Conservation (phyloP, 2,329 filamentous ascomycete genomes). For the Colletotrichum tropicale region DNA sequence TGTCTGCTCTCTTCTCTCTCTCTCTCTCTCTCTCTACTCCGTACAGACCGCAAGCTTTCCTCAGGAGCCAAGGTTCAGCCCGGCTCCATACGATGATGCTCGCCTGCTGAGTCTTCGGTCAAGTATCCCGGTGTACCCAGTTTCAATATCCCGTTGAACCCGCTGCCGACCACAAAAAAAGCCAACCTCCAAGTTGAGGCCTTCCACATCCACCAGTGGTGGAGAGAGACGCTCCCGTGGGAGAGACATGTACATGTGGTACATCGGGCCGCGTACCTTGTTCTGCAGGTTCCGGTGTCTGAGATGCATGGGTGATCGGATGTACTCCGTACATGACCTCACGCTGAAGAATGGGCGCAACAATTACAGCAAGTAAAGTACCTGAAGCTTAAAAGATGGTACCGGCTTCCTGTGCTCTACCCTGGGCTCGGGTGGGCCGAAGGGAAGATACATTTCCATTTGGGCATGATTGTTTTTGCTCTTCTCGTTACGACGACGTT, state of each 20-base stretch:
- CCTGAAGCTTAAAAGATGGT: not conserved
- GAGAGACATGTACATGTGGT: not conserved
- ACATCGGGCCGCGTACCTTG: not conserved
- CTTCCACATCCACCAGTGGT: not conserved
- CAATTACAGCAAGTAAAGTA: not conserved
- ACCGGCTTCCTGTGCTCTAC: not conserved
- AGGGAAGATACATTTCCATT: not conserved
- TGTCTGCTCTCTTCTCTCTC: not conserved
- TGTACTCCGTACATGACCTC: constrained; percentile 17
- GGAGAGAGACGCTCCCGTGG: not conserved
- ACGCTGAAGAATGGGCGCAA: constrained; percentile 15
- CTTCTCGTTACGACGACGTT: not conserved
- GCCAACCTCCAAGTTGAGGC: not conserved
- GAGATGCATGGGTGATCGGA: constrained; percentile 8
- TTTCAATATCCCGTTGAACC: constrained; percentile 2
- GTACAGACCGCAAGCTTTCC: not conserved
- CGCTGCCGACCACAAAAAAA: not conserved
- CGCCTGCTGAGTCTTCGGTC: not conserved
- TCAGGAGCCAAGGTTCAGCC: constrained; percentile 1
- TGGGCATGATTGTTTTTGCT: not conserved
- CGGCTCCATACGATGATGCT: constrained; percentile 7
- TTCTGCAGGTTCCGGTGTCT: constrained; percentile 12
- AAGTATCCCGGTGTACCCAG: constrained; percentile 1
- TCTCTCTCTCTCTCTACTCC: not conserved
- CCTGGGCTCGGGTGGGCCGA: not conserved